Percentiles rank a stretch among this genome's conserved stretches.
These are phyloP conservation scores for Cryptococcus hybrid DNA, from an alignment of 1,284 basidiomycete genomes.

Conservation along the genomic window DNA sequence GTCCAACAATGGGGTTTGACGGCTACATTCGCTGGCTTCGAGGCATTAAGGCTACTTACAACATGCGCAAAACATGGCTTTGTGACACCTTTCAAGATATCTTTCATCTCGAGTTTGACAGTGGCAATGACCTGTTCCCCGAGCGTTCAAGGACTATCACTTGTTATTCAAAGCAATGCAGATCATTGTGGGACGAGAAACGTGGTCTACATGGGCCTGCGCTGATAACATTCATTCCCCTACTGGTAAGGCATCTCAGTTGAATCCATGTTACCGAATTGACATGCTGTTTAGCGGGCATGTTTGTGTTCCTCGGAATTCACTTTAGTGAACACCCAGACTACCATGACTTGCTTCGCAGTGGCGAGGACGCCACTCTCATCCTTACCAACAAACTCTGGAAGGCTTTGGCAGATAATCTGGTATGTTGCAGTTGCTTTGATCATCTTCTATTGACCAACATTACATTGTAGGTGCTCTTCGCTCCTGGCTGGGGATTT, in stretches of 20 bases:
- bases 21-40: slow-evolving; percentile 76
- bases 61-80: slow-evolving; percentile 49
- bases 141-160: slow-evolving; percentile 17
- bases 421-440: slow-evolving; percentile 14
- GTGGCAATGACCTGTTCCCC: slow-evolving; percentile 11
- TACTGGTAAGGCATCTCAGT: slow-evolving; percentile 45
- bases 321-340: slow-evolving; percentile 63
- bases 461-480: neutral
- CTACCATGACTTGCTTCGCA: slow-evolving; percentile 38
- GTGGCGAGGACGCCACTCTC: slow-evolving; percentile 35
- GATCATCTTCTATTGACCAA: neutral
- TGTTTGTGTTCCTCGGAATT: slow-evolving; percentile 60
- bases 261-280: neutral
- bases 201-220: slow-evolving; percentile 28
- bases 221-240: slow-evolving; percentile 70
- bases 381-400: slow-evolving; percentile 42
- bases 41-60: slow-evolving; percentile 53
- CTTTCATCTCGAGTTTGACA: slow-evolving; percentile 48
- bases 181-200: slow-evolving; percentile 53
- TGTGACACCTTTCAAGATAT: slow-evolving; percentile 46
- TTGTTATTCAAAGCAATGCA: slow-evolving; percentile 25
- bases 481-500: slow-evolving; percentile 47
- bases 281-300: slow-evolving; percentile 29
- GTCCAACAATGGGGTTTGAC: slow-evolving; percentile 63
- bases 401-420: slow-evolving; percentile 42